These are phyloP conservation scores for Hamamelis virginiana DNA, from an alignment of 164 flowering plant species.

Conservation along the genomic window DNA sequence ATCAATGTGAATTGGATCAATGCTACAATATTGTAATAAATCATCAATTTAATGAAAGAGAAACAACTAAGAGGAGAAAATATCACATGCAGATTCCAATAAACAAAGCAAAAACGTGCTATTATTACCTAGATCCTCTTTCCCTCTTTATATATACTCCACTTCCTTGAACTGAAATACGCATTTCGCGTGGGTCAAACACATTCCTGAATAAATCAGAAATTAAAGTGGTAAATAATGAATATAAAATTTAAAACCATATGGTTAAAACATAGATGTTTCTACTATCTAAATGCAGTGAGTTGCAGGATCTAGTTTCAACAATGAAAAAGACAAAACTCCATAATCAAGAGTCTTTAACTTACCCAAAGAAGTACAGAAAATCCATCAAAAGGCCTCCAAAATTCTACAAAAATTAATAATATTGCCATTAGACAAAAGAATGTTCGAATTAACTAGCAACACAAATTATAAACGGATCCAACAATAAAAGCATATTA, in stretches of 20 bases:
- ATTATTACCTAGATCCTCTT: conserved; percentile 73
- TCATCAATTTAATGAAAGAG: conserved; percentile 6
- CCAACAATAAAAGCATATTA: neutral
- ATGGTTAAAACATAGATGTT: neutral
- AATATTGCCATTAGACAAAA: neutral
- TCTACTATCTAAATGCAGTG: neutral
- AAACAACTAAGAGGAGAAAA: neutral
- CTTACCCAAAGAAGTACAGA: conserved; percentile 96
- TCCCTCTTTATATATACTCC: conserved; percentile 84
- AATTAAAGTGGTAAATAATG: neutral
- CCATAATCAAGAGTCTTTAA: neutral
- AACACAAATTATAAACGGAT: conserved; percentile 1
- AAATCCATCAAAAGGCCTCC: conserved; percentile 96
- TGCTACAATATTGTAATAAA: conserved; percentile 45
- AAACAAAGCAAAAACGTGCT: conserved; percentile 3
- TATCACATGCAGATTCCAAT: neutral
- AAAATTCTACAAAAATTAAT: conserved; percentile 59
- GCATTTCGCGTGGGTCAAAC: conserved; percentile 98
- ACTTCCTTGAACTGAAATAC: conserved; percentile 89
- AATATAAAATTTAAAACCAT: neutral
- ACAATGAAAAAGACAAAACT: neutral
- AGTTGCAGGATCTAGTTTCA: neutral
- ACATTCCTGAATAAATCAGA: conserved; percentile 57
- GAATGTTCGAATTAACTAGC: neutral
- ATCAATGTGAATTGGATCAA: conserved; percentile 92